Evolutionary conservation across 192 early-diverging fungal genomes (phyloP), one percentile per base, ranked within the genome.

Genomic region (Entomortierella chlamydospora): DNA sequence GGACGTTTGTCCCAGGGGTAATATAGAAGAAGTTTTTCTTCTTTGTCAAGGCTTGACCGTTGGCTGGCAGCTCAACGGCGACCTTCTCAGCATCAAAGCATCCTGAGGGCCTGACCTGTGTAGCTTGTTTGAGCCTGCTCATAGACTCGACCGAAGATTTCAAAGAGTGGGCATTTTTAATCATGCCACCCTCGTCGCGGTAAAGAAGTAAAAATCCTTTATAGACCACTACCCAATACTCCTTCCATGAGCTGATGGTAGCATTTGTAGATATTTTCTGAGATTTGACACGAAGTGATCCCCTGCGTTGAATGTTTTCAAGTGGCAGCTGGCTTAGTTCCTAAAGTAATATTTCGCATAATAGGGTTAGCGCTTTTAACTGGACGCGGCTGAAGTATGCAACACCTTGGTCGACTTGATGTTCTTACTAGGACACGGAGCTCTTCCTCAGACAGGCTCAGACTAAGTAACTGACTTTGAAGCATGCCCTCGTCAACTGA

Each of bases 211-310:
- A 55, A 18, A 66, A 79, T 23, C 76, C 76, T 26, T 70, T 79
- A 52, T 70, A 79, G 25, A 79, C 58, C 15, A 79, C 68, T 0
- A 79, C 68, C 76, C 76, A 79, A 33, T 79, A 79, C 30, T 79
- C 76, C 26, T 79, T 79, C 76, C 76, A 79, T 26, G 76, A 79
- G 43, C 76, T 79, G 33, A 79, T 79, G 9, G 76, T 79, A 2
- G 76, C 76, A 11, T 79, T 79, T 5, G 68, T 70, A 15, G 76
- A 65, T 7, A 79, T 63, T 23, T 70, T 70, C 45, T 79, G 67
- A 1, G 76, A 79, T 60, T 87, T 87, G 57, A 87, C 85, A 41
- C 84, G 84, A 2, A 84, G 83, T 34, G 73, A 74, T 28, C 82
- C 84, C 41, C 79, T 82, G 9, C 73, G 70, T 30, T 82, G 66